Evolutionary conservation across 768 basidiomycete genomes (phyloP), one percentile per base, ranked within the genome.

Genomic region (Boletus tomentosulus): DNA sequence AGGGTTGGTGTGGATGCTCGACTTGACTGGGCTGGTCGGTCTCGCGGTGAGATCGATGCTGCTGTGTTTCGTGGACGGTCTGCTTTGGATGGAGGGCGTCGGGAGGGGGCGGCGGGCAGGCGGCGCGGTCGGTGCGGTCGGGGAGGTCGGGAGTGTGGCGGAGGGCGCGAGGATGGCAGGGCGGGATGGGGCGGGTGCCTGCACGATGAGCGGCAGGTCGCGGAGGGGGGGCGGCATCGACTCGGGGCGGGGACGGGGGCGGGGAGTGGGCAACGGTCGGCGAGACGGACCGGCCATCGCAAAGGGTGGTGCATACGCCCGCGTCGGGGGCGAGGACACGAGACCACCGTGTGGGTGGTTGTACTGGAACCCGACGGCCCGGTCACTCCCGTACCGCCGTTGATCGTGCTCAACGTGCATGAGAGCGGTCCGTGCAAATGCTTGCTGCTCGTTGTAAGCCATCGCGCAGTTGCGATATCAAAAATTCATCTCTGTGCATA

Each of bases 151-250:
- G 31, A 66, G 47, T 22, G 67, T 55, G n/a, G 62, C 60, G 25
- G 62, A 46, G 27, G 57, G 53, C 0, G 66, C 43, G 27, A 71
- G 63, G 13, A 71, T 66, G 49, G 55, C 65, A 38, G 68, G 68
- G 13, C 69, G 59, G 25, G 66, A 69, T 4, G 68, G 68, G 1
- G 68, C 67, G 38, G 68, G 68, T 3, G 68, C 61, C 19, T 69
- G 68, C 3, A 69, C 59, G 65, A 57, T 50, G 57, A 57, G 65
- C 42, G 51, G 63, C 22, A 37, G 0, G 15, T 55, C 58, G 44
- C 63, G 67, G 34, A 22, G 46, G 0, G 59, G 56, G 0, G 60
- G 59, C 35, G 67, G 60, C 55, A 70, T 57, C 19, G 62, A 60
- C 50, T 67, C 65, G 16, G 64, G 70, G 31, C 64, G 65, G 16